Base-by-base conservation (phyloP, 2,329 filamentous ascomycete species). In the Colletotrichum simmondsii region DNA sequence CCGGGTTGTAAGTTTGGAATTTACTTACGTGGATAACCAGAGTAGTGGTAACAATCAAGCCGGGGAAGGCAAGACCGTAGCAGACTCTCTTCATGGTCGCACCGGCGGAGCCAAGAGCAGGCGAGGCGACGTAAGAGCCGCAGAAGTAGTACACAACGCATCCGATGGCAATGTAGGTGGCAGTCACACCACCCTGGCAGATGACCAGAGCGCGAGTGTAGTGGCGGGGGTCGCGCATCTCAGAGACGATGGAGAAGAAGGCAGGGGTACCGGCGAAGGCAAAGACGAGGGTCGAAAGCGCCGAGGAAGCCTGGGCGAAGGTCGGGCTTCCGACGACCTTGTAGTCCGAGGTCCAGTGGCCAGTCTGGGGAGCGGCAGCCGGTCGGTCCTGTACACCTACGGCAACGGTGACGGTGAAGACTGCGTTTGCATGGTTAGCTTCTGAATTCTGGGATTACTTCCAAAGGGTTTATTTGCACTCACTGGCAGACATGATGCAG, bases 281-380 rank as follows among this genome's bases (percentile, higher is more conserved):
- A 57, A 85, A 85, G 35, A 85, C 77, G 12, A 83, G 69, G 1
- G 79, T 73, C 1, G 81, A 79, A 22, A 82, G 62, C 12, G 81
- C 79, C 2, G 81, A 74, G 16, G 82, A 87, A 3, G 88, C 83
- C 68, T 85, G 83, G 11, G 88, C 85, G 19, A 87, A 82, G 30
- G 89, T 88, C 53, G 88, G 89, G 82, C 89, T 90, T 83, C 88
- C 90, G 79, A 90, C 85, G 78, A 90, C 87, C 71, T 85, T 72
- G 68, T 76, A 81, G 74, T 81, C 77, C 11, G 78, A 77, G 1
- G 67, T 28, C 79, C 79, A 80, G 8, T 61, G 54, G 2, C 69
- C 76, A 0, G 68, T 65, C 2, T 63, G 63, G 11, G 78, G 77
- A 1, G 79, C 79, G 8, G 76, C 69, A 5, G 77, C 75, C 4